Evolutionary conservation across 805 yeast genomes (phyloP), one percentile per base, ranked within the genome.

Genomic region (Cyberlindnera euphorbiiphila): DNA sequence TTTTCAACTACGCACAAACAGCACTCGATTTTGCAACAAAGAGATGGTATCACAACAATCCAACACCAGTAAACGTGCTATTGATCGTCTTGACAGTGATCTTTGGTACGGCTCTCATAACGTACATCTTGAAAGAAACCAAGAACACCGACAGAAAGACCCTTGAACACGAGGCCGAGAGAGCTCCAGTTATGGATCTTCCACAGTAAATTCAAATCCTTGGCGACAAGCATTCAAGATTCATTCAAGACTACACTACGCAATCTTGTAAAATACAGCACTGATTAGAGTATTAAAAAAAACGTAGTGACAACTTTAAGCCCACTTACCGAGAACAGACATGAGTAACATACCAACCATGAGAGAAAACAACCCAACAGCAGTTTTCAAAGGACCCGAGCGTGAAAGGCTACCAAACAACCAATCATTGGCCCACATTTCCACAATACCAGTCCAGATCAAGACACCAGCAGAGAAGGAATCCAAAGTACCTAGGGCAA

Each of bases 301-400:
- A n/a, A n/a, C n/a, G n/a, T n/a, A n/a, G n/a, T n/a, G n/a, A n/a
- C n/a, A n/a, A n/a, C n/a, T n/a, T 32, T 55, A 77, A n/a, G 84
- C 84, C 85, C 86, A 81, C 54, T 71, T 77, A 39, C 88, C 88
- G 39, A 82, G 61, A 18, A 81, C 59, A 6, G 86, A 84, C 89
- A 82, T 82, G 26, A 80, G 48, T 11, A 82, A 81, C 27, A 81
- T 78, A 42, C 86, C 87, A 45, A 72, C 66, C 68, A 73, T 69
- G 27, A 68, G 62, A 26, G 68, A 46, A 45, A 64, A 72, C 20
- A 78, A 80, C 25, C 46, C 49, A 19, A 71, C 34, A 71, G 68
- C 68, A 36, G 63, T 72, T 34, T 61, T 64, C 20, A 71, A 59
- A 1, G 76, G 72, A 19, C 58, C 62, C 11, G 63, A 55, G 9